Percentiles rank a stretch among this genome's conserved stretches.
Evolutionary conservation across 805 yeast species (phyloP).

Genomic region (Sugiyamaella boreocaroliniensis): DNA sequence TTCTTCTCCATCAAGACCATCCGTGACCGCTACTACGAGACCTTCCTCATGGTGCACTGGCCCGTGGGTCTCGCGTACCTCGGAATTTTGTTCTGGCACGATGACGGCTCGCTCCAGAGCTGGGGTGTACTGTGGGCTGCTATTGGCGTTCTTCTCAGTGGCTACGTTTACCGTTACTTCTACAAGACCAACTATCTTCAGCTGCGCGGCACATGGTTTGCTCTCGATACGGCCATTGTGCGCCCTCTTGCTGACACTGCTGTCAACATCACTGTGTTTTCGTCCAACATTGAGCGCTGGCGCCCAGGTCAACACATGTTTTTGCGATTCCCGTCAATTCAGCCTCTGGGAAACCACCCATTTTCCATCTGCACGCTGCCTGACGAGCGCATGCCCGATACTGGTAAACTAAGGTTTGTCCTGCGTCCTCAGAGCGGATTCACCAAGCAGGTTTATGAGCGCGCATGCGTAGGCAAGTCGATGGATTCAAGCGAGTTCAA

Average conservation of each 20-base stretch:
- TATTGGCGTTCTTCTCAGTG: slow-evolving; percentile 12
- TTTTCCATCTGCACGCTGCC: slow-evolving; percentile 13
- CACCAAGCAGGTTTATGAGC: slow-evolving; percentile 11
- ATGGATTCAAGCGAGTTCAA: slow-evolving; percentile 17
- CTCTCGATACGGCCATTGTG: slow-evolving; percentile 11
- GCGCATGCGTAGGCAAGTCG: slow-evolving; percentile 2
- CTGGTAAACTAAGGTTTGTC: slow-evolving; percentile 33
- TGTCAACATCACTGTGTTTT: slow-evolving; percentile 9
- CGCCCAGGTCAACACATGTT: slow-evolving; percentile 19
- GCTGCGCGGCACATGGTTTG: slow-evolving; percentile 13
- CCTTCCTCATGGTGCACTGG: slow-evolving; percentile 19
- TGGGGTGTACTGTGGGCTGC: slow-evolving; percentile 16
- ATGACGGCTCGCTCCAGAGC: slow-evolving; percentile 9
- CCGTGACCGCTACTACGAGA: slow-evolving; percentile 15
- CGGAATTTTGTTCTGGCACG: slow-evolving; percentile 19
- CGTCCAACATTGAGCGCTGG: slow-evolving; percentile 10
- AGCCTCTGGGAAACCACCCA: slow-evolving; percentile 19
- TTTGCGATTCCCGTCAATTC: slow-evolving; percentile 13
- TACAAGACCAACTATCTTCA: slow-evolving; percentile 16
- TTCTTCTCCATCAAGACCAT: slow-evolving; percentile 12
- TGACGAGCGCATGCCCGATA: background rate
- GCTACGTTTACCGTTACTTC: slow-evolving; percentile 11
- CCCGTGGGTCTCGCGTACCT: slow-evolving; percentile 16
- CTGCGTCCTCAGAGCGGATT: slow-evolving; percentile 27
- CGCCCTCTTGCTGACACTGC: slow-evolving; percentile 6